Evolutionary conservation across 352 stramenopile genomes (phyloP).

Genomic region (Phytophthora multivora): DNA sequence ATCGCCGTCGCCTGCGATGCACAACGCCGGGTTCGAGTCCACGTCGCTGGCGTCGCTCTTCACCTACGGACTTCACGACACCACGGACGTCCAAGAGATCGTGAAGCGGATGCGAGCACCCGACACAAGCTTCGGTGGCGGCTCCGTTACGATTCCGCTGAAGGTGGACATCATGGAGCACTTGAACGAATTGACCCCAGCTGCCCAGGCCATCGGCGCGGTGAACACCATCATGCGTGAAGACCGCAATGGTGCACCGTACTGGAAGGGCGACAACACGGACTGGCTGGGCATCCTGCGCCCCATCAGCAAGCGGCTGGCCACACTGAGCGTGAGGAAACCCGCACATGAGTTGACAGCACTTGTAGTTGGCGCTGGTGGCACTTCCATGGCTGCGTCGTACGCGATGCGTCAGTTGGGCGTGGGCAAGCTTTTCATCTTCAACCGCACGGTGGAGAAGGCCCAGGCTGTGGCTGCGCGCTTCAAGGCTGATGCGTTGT

Average conservation of each 20-base stretch:
- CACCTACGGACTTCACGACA: constrained; percentile 90
- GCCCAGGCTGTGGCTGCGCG: constrained; percentile 86
- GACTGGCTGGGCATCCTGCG: constrained; percentile 98
- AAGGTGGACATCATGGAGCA: constrained; percentile 96
- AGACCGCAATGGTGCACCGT: constrained; percentile 44
- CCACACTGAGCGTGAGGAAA: constrained; percentile 7
- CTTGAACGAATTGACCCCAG: constrained; percentile 92
- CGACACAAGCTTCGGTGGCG: constrained; percentile 89
- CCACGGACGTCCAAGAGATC: constrained; percentile 48
- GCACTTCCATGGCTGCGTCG: constrained; percentile 94
- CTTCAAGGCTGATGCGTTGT: constrained; percentile 86
- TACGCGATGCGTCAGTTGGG: constrained; percentile 92
- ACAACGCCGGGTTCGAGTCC: constrained; percentile 94
- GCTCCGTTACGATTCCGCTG: constrained; percentile 97
- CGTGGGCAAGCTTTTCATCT: constrained; percentile 90
- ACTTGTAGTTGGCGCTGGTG: constrained; percentile 92
- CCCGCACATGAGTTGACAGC: constrained; percentile 40
- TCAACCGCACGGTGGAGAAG: constrained; percentile 96
- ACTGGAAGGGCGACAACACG: constrained; percentile 96
- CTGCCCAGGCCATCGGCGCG: constrained; percentile 96
- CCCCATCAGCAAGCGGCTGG: constrained; percentile 82
- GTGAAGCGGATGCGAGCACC: constrained; percentile 46
- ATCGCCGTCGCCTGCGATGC: constrained; percentile 97
- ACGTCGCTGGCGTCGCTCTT: constrained; percentile 83
- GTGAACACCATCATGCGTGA: constrained; percentile 97